A percentile compares a stretch with the other conserved stretches of the same genome.
phyloP scores from a whole-genome alignment of 768 basidiomycete genomes.

The Termitomyces sp. region DNA sequence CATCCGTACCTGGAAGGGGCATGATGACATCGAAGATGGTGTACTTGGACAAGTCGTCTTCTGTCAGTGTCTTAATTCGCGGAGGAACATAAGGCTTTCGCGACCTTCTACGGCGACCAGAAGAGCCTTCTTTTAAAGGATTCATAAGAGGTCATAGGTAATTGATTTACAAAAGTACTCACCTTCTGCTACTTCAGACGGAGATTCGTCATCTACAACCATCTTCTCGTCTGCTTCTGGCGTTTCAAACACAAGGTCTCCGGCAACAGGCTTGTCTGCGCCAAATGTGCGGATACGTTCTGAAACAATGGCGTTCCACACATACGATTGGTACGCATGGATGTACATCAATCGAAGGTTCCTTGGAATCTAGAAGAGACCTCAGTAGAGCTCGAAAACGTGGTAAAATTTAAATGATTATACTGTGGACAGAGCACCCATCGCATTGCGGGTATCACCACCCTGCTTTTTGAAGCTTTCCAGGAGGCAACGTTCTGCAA shows the following conservation, averaged over 20 bases:
- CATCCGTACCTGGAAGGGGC: constrained; percentile 95
- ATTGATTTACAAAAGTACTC: constrained; percentile 11
- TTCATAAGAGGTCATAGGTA: background rate
- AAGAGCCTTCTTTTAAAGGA: constrained; percentile 18
- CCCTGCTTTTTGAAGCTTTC: constrained; percentile 84
- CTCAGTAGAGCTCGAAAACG: background rate
- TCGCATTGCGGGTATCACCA: constrained; percentile 74
- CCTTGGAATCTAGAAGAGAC: constrained; percentile 70
- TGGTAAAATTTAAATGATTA: constrained; percentile 13
- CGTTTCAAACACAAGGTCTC: constrained; percentile 84
- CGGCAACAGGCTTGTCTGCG: constrained; percentile 65
- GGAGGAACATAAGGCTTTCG: constrained; percentile 60
- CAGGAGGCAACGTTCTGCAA: constrained; percentile 89
- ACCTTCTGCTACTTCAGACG: constrained; percentile 23
- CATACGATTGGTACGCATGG: constrained; percentile 97
- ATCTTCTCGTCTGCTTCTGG: constrained; percentile 27
- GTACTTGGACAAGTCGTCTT: constrained; percentile 74
- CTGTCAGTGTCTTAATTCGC: constrained; percentile 72
- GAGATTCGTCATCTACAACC: constrained; percentile 29
- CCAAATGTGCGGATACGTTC: constrained; percentile 84
- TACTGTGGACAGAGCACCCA: constrained; percentile 85
- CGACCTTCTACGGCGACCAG: constrained; percentile 27
- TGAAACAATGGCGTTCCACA: constrained; percentile 97
- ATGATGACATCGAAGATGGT: constrained; percentile 94
- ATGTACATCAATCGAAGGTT: constrained; percentile 97